Evolutionary conservation across 148 eudicot genomes (phyloP), one percentile per base, ranked within the genome.

Genomic region (Vaccinium vitisidaea): DNA sequence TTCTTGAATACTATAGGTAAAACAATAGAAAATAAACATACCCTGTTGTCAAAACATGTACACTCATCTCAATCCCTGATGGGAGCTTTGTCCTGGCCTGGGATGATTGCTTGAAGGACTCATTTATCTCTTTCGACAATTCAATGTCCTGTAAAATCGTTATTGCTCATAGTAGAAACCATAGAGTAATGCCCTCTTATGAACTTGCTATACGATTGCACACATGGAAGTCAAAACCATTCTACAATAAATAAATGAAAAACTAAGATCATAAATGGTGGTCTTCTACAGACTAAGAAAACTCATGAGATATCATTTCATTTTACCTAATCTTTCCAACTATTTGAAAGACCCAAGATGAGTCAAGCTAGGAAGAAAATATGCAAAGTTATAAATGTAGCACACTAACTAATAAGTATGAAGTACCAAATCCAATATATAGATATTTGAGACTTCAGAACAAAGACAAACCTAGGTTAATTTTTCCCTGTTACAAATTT

Each of bases 31-130:
- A 25, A 69, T 43, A 54, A 84, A 84, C 89, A 52, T 89, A 94
- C 98, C 99, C 99, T 13, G 99, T 96, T 79, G 99, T 96, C 81
- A 96, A 88, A 86, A 96, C 98, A 88, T 96, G 99, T 79, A 96
- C 99, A 85, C 98, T 95, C 99, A 96, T 90, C 91, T 96, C 99
- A 63, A 96, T 96, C 87, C 99, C 99, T 53, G 98, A 92, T 5
- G 99, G 99, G 30, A 96, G 97, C 84, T 96, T 96, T 75, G 94
- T 94, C 88, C 99, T 92, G 54, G 99, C 98, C 87, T 96, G 99
- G 56, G 98, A 92, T 67, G 99, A 96, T 90, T 93, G 98, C 87
- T 89, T 94, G 89, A 96, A 96, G 19, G 99, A 96, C 80, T 96
- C 99, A 70, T 96, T 96, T 78, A 96, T 96, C 86, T 96, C 99